Evolutionary conservation across 2,329 filamentous ascomycete genomes (phyloP), one percentile per base, ranked within the genome.

Genomic region (Beauveria asiatica): DNA sequence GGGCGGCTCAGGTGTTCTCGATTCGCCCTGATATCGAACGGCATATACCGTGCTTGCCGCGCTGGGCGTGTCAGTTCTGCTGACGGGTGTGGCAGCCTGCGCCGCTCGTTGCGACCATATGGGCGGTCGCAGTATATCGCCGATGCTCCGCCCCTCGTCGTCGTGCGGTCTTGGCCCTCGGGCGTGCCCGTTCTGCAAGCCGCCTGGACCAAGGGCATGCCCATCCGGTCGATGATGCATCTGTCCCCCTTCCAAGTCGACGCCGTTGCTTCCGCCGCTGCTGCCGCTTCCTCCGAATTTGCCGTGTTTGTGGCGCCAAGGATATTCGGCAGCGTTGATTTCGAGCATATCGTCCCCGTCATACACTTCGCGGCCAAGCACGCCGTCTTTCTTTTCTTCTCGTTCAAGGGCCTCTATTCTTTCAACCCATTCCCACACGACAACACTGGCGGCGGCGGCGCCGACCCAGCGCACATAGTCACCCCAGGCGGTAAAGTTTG

Each of bases 371-470:
- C 92, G 81, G 3, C 92, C 92, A 1, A 97, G 76, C 59, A 97
- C 95, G 0, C 92, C 92, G 67, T 96, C 92, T 73, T 95, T 96
- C 74, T 92, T 91, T 71, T 96, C 92, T 72, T 96, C 92, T 65
- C 92, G 84, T 75, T 97, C 92, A 63, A 96, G 74, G 0, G 92
- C 90, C 72, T 97, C 92, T 53, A 97, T 97, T 27, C 92, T 83
- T 73, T 97, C 92, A 3, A 97, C 92, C 92, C 92, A 97, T 73
- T 97, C 92, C 92, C 92, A 97, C 2, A 97, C 92, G 23, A 96
- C 90, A n/a, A 96, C 92, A 74, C 91, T 96, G 30, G 92, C 92
- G 1, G 92, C 92, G 0, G 92, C 92, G 1, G 92, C 92, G 52
- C 92, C 92, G n/a, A 96, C 92, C 92, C 92, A 97, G 68, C 92